Percentiles rank a stretch among this genome's conserved stretches.
These are phyloP conservation scores for Eustoma russellianum DNA, from an alignment of 257 asterid species.

Conservation along the genomic window DNA sequence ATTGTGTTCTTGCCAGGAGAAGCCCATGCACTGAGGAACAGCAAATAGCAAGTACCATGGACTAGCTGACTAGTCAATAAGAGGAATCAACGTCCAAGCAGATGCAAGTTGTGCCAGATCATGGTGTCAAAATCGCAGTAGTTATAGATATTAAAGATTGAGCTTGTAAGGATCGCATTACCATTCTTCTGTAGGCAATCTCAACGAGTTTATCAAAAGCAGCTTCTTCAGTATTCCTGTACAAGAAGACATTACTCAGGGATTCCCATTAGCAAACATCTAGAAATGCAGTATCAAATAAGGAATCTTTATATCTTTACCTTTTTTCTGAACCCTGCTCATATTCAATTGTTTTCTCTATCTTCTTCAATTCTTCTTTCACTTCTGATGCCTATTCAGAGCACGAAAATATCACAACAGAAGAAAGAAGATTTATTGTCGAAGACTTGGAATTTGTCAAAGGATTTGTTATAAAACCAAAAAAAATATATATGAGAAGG, in stretches of 20 bases:
- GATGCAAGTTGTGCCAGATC: too few species aligned
- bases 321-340: conserved; percentile 9
- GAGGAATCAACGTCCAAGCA: too few species aligned
- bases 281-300: neutral
- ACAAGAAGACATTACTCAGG: conserved; percentile 1
- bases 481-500: neutral
- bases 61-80: too few species aligned
- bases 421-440: neutral
- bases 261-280: neutral
- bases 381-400: conserved; percentile 3
- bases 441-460: too few species aligned
- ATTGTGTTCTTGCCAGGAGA: too few species aligned
- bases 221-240: conserved; percentile 13
- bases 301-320: conserved; percentile 9
- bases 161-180: neutral
- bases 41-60: too few species aligned
- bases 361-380: conserved; percentile 4
- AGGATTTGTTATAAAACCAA: neutral
- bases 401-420: neutral
- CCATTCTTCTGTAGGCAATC: conserved; percentile 10
- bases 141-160: too few species aligned
- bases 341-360: conserved; percentile 12
- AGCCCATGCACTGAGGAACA: too few species aligned
- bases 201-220: conserved; percentile 11
- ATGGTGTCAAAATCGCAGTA: too few species aligned